Base-by-base conservation (phyloP, 305 asterid species). In the Solanum hybrid region DNA sequence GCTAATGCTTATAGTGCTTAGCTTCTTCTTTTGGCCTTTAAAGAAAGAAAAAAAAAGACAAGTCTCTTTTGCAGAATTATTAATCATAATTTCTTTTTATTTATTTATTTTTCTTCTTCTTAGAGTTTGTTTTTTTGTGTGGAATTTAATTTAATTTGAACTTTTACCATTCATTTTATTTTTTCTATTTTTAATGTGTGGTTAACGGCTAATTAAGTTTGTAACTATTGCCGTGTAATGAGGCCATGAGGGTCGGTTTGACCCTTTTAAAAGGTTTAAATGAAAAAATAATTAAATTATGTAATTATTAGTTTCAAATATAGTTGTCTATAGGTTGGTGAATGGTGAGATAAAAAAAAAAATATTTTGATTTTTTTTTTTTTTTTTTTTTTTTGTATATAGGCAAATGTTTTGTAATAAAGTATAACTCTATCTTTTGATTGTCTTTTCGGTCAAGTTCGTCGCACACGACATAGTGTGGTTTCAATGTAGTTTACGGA, bases 1-100 rank as follows among this genome's bases (percentile, higher is more conserved):
- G 87, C 87, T 84, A 73, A 78, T 35, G 87, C 75, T 24, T 29
- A 13, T n/a, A 84, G 27, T 51, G 38, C 40, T 34, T 81, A 81
- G 87, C 87, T 51, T 51, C 87, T 84, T 84, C 87, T 84, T 84
- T 84, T 51, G 87, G 87, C 87, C 87, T 84, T 51, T 19, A 84
- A 84, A 84, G 87, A 56, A 19, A 56, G 60, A 0, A 45, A 84
- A 27, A 60, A 72, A 31, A 51, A 51, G 42, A 7, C 12, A 51
- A 82, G 42, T 31, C 31, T 51, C 87, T 84, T 51, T 51, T 51
- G 87, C 64, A 13, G 19, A 84, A 82, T 42, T 22, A 84, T 51
- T 84, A 84, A 84, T 29, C 87, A 84, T 51, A 35, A 29, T 84
- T 84, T 82, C 38, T 45, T 51, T 45, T 51, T 5, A 32, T 45